These are phyloP conservation scores for Xanthoconium separans DNA, from an alignment of 1,284 basidiomycete genomes.

Conservation along the genomic window DNA sequence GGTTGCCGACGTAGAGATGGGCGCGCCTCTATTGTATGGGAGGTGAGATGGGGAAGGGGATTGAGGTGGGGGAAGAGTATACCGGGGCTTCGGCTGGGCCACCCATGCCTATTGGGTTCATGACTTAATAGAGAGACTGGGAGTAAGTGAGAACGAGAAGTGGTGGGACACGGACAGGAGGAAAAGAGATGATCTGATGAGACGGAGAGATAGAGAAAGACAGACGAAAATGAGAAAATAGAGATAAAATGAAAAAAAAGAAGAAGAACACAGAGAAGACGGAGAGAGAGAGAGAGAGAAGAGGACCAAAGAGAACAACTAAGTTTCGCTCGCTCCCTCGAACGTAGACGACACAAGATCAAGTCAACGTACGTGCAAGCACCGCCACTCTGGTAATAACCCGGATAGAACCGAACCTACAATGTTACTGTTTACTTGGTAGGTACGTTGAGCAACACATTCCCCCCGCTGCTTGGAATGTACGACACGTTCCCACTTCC, in stretches of 20 bases:
- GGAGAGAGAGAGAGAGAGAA: constrained; percentile 27
- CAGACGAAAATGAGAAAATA: constrained; percentile 38
- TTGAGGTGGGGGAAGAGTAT: constrained; percentile 26
- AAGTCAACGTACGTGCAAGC: constrained; percentile 19
- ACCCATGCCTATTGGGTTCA: constrained; percentile 75
- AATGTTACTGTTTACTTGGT: constrained; percentile 39
- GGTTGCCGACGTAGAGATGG: constrained; percentile 96
- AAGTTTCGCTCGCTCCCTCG: constrained; percentile 19
- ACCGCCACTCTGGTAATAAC: constrained; percentile 28
- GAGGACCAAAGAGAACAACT: neutral
- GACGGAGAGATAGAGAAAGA: constrained; percentile 38
- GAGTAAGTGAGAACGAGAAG: constrained; percentile 8
- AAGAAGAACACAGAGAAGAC: constrained; percentile 46
- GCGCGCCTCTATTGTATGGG: constrained; percentile 64
- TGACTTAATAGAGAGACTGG: constrained; percentile 54
- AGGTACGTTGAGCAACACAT: constrained; percentile 83
- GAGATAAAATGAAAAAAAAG: constrained; percentile 46
- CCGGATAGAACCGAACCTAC: neutral
- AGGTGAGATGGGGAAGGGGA: constrained; percentile 29
- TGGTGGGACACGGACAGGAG: constrained; percentile 35
- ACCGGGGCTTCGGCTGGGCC: constrained; percentile 73
- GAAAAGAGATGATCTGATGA: constrained; percentile 41
- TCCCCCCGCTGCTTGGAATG: constrained; percentile 77
- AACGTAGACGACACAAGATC: constrained; percentile 21
- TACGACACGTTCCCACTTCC: constrained; percentile 85